Conservation (phyloP, 140 eudicot genomes). For the Ambrosia hybrid region DNA sequence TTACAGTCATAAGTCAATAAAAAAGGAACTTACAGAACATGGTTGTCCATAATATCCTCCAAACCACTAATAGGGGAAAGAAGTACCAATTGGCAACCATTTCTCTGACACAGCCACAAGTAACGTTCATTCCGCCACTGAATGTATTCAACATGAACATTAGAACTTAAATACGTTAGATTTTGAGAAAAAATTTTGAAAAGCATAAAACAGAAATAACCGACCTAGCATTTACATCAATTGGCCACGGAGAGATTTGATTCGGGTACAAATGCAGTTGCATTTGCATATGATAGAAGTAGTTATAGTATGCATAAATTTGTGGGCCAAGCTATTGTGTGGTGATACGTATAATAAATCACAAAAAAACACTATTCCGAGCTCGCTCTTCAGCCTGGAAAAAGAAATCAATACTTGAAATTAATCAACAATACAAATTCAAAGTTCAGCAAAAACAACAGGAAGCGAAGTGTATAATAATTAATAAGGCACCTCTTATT, state of each 20-base stretch:
- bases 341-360: conserved; percentile 82
- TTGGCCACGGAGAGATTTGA: conserved; percentile 49
- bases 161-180: background rate
- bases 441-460: background rate
- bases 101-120: conserved; percentile 74
- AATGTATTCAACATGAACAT: conserved; percentile 12
- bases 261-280: conserved; percentile 37
- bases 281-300: conserved; percentile 30
- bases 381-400: conserved; percentile 75
- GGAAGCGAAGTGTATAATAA: too few species aligned
- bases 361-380: conserved; percentile 66
- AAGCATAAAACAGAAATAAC: conserved; percentile 24
- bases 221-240: conserved; percentile 71
- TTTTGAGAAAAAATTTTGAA: background rate
- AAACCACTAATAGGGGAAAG: conserved; percentile 75
- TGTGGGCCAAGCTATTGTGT: conserved; percentile 59
- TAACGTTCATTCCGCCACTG: conserved; percentile 94
- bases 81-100: conserved; percentile 48
- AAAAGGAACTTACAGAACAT: conserved; percentile 59
- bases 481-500: too few species aligned
- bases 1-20: conserved; percentile 2
- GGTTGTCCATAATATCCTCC: conserved; percentile 54
- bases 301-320: conserved; percentile 53
- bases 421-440: background rate
- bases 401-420: conserved; percentile 6